These are phyloP conservation scores for Cytospora leucostoma DNA, from an alignment of 2,329 filamentous ascomycete genomes.

Conservation along the genomic window DNA sequence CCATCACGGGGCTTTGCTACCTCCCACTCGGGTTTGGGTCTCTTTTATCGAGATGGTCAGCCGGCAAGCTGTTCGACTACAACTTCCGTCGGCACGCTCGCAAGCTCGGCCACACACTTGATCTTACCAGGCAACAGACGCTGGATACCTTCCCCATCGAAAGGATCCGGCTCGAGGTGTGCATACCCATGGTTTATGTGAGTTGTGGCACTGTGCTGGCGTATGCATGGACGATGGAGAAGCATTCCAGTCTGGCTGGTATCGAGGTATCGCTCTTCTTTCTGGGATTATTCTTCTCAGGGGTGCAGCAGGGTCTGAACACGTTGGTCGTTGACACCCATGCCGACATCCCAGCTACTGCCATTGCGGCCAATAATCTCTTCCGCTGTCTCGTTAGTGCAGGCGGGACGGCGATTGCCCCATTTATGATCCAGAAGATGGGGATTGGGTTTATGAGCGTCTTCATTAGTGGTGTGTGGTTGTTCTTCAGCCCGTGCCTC, in stretches of 20 bases:
- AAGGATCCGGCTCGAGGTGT: constrained; percentile 30
- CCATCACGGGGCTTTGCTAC: constrained; percentile 30
- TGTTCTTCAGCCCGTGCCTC: constrained; percentile 31
- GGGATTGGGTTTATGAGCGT: constrained; percentile 33
- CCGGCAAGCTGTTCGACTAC: constrained; percentile 29
- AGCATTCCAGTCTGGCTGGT: constrained; percentile 29
- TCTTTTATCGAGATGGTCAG: constrained; percentile 28
- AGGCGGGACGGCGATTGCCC: constrained; percentile 32
- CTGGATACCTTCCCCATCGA: constrained; percentile 31
- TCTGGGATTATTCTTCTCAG: constrained; percentile 30
- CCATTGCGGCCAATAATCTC: constrained; percentile 32
- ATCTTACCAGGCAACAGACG: constrained; percentile 28
- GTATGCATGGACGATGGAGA: constrained; percentile 34
- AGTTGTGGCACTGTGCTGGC: constrained; percentile 28
- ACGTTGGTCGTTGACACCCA: constrained; percentile 31
- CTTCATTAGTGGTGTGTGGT: constrained; percentile 32
- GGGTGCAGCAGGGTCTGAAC: constrained; percentile 31
- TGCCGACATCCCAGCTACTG: constrained; percentile 29
- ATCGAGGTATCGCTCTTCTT: constrained; percentile 32
- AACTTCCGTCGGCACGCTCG: constrained; percentile 29
- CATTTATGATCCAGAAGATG: constrained; percentile 32
- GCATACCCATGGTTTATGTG: constrained; percentile 29
- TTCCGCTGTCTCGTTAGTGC: constrained; percentile 34
- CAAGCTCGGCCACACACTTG: constrained; percentile 26
- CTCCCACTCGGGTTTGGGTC: constrained; percentile 29